A percentile compares a stretch with the other conserved stretches of the same genome.
phyloP scores from a whole-genome alignment of 2,329 filamentous ascomycete genomes.

The Colletotrichum paranaense region DNA sequence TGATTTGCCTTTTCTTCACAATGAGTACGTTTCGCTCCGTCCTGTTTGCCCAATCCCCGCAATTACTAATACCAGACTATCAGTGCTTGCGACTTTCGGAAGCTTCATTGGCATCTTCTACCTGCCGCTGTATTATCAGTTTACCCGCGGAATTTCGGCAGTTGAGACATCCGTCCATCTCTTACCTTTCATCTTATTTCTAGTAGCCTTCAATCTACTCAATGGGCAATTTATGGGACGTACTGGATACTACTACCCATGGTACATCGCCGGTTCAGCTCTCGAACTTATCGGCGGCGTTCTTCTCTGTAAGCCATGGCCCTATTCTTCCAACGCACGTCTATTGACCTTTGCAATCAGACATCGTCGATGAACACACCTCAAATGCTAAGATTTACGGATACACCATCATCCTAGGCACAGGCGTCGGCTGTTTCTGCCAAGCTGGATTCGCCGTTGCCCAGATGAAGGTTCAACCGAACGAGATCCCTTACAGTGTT shows the following conservation, averaged over 20 bases:
- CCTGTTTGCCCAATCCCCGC: constrained; percentile 44
- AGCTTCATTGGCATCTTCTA: constrained; percentile 55
- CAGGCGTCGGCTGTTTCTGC: constrained; percentile 48
- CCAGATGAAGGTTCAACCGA: constrained; percentile 42
- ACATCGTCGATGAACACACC: constrained; percentile 37
- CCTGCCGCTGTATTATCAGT: constrained; percentile 63
- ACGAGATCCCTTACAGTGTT: constrained; percentile 43
- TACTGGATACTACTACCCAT: constrained; percentile 53
- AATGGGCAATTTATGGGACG: constrained; percentile 53
- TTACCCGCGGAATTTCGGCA: constrained; percentile 52
- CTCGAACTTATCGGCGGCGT: constrained; percentile 48
- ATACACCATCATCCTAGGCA: constrained; percentile 50
- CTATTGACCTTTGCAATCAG: not conserved
- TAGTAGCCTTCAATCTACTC: constrained; percentile 47
- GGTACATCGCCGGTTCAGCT: constrained; percentile 49
- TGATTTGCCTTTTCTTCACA: constrained; percentile 55
- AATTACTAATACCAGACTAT: constrained; percentile 39
- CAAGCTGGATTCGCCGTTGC: constrained; percentile 49
- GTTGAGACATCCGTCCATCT: constrained; percentile 52
- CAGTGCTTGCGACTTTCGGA: constrained; percentile 37
- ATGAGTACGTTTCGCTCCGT: constrained; percentile 42
- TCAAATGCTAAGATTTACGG: constrained; percentile 42
- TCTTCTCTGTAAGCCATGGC: constrained; percentile 42
- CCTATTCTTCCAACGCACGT: not conserved
- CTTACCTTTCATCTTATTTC: constrained; percentile 51